phyloP scores from a whole-genome alignment of 129 eudicot species.

The sunflower (Helianthus annuus) region HanXRQr2.0-SUNRISE NC_035434.2:161316129-161316628 shows the following conservation, averaged over 20 bases:
- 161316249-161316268: constrained; percentile 48
- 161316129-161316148: constrained; percentile 91
- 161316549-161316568: constrained; percentile 92
- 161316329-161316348: constrained; percentile 90
- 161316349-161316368: constrained; percentile 93
- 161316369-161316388: constrained; percentile 66
- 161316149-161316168: constrained; percentile 75
- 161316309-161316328: constrained; percentile 68
- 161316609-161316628: constrained; percentile 83
- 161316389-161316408: constrained; percentile 79
- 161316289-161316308: constrained; percentile 93
- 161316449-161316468: constrained; percentile 82
- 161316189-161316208: constrained; percentile 66
- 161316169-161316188: constrained; percentile 85
- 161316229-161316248: constrained; percentile 56
- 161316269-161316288: constrained; percentile 56
- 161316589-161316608: constrained; percentile 84
- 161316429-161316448: constrained; percentile 61
- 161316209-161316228: constrained; percentile 47
- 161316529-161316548: constrained; percentile 76
- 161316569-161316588: constrained; percentile 78
- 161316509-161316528: constrained; percentile 98
- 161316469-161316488: constrained; percentile 75
- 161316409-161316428: constrained; percentile 88
- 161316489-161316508: constrained; percentile 92